Percentiles rank a stretch among this genome's conserved stretches.
These are phyloP conservation scores for Trametes sanguinea DNA, from an alignment of 768 basidiomycete genomes.

Conservation along the genomic window DNA sequence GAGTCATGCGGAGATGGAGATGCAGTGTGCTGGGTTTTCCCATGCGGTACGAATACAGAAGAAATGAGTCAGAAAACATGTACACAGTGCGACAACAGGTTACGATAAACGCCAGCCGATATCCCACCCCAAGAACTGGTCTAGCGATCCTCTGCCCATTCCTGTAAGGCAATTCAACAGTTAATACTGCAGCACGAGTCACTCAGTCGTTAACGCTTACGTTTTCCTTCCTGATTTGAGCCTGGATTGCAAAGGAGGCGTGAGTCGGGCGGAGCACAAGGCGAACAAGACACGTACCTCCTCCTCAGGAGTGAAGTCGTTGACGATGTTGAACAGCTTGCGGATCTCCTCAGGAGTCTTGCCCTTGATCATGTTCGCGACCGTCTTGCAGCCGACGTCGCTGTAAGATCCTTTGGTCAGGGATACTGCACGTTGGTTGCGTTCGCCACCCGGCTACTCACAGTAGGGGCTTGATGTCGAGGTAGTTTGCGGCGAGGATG, in stretches of 20 bases:
- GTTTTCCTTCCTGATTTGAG: conserved; percentile 99
- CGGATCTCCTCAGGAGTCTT: conserved; percentile 99
- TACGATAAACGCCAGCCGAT: conserved; percentile 11
- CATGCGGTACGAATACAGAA: conserved; percentile 20
- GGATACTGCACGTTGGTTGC: neutral
- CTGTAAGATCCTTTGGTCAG: conserved; percentile 41
- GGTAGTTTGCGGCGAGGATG: conserved; percentile 98
- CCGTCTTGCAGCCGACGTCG: conserved; percentile 97
- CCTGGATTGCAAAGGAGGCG: conserved; percentile 44
- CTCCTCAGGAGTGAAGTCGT: conserved; percentile 98
- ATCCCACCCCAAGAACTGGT: neutral
- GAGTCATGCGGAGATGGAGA: neutral
- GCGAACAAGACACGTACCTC: conserved; percentile 59
- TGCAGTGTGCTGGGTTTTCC: conserved; percentile 3
- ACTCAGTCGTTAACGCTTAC: conserved; percentile 47
- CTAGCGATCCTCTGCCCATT: conserved; percentile 93
- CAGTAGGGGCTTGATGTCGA: conserved; percentile 99
- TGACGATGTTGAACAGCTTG: conserved; percentile 96
- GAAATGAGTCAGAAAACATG: conserved; percentile 19
- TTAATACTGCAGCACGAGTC: conserved; percentile 5
- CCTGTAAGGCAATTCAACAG: conserved; percentile 48
- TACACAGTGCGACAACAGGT: conserved; percentile 23
- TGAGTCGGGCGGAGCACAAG: conserved; percentile 14
- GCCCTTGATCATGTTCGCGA: conserved; percentile 99
- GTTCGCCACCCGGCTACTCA: conserved; percentile 43